These are phyloP conservation scores for Xylaria sp. DNA, from an alignment of 495 filamentous ascomycete species.

Conservation along the genomic window DNA sequence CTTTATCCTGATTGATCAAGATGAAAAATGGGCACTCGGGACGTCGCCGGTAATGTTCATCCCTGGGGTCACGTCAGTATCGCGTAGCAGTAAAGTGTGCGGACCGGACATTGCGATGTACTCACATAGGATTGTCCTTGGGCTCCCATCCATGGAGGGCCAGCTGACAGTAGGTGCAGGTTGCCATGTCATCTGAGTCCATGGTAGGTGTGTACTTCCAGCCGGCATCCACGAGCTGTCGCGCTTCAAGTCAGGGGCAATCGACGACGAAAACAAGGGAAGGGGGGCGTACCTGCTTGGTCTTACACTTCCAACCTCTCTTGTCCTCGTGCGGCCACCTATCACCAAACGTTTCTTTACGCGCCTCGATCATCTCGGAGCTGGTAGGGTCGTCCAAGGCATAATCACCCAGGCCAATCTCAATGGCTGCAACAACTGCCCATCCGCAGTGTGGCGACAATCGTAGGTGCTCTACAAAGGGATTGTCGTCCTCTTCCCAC, in stretches of 20 bases:
- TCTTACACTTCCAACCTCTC: conserved; percentile 85
- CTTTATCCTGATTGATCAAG: conserved; percentile 50
- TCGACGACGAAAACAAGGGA: neutral
- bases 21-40: conserved; percentile 84
- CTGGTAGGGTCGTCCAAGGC: conserved; percentile 74
- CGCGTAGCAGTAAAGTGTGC: neutral
- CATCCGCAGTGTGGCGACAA: conserved; percentile 84
- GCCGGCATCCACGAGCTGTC: conserved; percentile 85
- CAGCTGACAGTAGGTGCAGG: conserved; percentile 85
- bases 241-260: conserved; percentile 34
- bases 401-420: conserved; percentile 68
- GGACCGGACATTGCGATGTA: conserved; percentile 30
- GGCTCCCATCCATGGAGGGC: conserved; percentile 92
- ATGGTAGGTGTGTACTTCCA: conserved; percentile 90
- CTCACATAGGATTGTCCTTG: conserved; percentile 84
- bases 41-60: conserved; percentile 83
- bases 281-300: conserved; percentile 69
- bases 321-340: conserved; percentile 90
- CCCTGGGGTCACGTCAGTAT: conserved; percentile 59
- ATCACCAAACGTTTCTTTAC: conserved; percentile 77
- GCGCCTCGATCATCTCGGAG: conserved; percentile 72
- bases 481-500: conserved; percentile 86
- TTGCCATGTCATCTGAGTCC: conserved; percentile 83
- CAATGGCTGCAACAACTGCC: conserved; percentile 80
- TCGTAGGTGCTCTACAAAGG: conserved; percentile 81